Percentiles rank a stretch among this genome's conserved stretches.
These are phyloP conservation scores for Anethum foeniculum DNA, from an alignment of 140 eudicot genomes.

Conservation along the genomic window DNA sequence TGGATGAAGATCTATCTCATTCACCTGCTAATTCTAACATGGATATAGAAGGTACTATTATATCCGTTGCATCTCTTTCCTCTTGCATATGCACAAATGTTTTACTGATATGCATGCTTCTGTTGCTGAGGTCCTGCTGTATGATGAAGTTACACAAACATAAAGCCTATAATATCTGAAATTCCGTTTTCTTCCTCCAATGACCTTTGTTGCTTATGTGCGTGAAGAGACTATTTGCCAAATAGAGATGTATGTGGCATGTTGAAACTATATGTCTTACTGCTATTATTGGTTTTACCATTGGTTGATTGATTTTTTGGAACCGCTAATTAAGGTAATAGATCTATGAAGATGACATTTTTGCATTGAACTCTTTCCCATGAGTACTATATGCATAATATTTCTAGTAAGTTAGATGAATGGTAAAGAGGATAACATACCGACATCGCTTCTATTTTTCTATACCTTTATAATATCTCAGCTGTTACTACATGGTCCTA, in stretches of 20 bases:
- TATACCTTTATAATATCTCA: not conserved
- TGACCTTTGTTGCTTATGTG: not conserved
- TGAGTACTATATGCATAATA: not conserved
- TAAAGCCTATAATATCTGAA: not conserved
- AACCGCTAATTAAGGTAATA: not conserved
- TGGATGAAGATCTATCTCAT: constrained; percentile 24
- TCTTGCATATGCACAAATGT: not conserved
- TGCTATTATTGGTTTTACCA: not conserved
- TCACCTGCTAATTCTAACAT: constrained; percentile 76
- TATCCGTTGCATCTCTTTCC: not conserved
- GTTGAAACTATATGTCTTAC: not conserved
- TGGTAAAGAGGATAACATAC: not conserved
- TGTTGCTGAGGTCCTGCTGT: not conserved
- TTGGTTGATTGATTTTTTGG: not conserved
- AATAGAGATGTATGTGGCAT: not conserved
- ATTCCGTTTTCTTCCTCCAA: not conserved
- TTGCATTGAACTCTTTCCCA: not conserved
- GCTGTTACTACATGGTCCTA: no score
- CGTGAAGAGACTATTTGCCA: not conserved
- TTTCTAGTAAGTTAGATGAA: not conserved
- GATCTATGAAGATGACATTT: not conserved
- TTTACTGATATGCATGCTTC: not conserved
- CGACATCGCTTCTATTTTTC: not conserved
- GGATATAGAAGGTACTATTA: constrained; percentile 74
- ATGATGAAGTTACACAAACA: not conserved